Evolutionary conservation across 2,329 filamentous ascomycete genomes (phyloP), one percentile per base, ranked within the genome.

Genomic region (Penicillium sp.): DNA sequence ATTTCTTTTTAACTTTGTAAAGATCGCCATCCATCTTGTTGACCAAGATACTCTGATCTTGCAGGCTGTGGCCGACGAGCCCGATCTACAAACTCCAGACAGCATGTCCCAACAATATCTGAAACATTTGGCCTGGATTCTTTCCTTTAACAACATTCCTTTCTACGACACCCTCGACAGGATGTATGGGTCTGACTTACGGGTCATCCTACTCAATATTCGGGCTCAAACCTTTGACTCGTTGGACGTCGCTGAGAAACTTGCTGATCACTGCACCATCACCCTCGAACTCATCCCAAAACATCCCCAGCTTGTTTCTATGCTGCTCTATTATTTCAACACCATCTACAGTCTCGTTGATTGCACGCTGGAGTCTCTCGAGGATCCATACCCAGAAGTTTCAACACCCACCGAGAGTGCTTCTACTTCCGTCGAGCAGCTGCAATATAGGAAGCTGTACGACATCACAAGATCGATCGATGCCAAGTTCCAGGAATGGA

Each of bases 11-110:
- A 61, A 67, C 32, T 79, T 68, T 56, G 67, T 68, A 29, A 69
- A 64, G 20, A 63, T 79, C 30, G 60, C 74, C 4, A 58, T 76
- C 12, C 75, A 75, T 36, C 61, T 80, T 34, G 55, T 77, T 30
- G 61, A 62, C 10, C 59, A 77, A 47, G 78, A 80, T 54, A 69
- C 59, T 15, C 39, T 59, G 21, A 55, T 66, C n/a, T 52, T 79
- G 45, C 56, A 54, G 12, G 54, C 61, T 13, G 50, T 68, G 34
- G 48, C 60, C 12, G 56, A 70, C 4, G 66, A 71, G 12, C 42
- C 61, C 15, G 68, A 71, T 9, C 17, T 58, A 3, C 64, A 61
- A 33, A 49, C 58, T 7, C 54, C 59, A 2, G 68, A 72, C 13
- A 55, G 70, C 21, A 54, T 70, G 39, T 69, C 69, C 7, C 66